A percentile compares a stretch with the other conserved stretches of the same genome.
These are phyloP conservation scores for Botrytis medusae DNA, from an alignment of 2,329 filamentous ascomycete species.

Conservation along the genomic window DNA sequence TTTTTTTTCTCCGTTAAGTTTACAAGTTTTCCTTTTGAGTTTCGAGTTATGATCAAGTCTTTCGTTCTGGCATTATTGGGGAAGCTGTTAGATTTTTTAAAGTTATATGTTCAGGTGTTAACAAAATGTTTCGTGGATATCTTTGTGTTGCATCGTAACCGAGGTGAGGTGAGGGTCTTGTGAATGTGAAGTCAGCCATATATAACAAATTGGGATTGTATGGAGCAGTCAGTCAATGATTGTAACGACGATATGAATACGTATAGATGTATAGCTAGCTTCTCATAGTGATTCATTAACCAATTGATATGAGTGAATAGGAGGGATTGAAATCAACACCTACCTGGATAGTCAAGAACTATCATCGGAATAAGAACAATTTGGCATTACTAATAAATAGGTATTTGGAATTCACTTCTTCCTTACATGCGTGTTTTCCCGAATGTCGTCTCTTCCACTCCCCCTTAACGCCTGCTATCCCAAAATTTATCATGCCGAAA, in stretches of 20 bases:
- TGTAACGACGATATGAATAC: not conserved
- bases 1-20: not conserved
- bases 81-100: not conserved
- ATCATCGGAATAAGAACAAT: not conserved
- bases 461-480: slow-evolving; percentile 2
- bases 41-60: slow-evolving; percentile 8
- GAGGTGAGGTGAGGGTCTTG: slow-evolving; percentile 10
- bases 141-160: slow-evolving; percentile 21
- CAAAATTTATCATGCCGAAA: not conserved
- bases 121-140: slow-evolving; percentile 11
- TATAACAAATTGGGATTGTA: not conserved
- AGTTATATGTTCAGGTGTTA: not conserved
- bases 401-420: not conserved
- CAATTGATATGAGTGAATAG: not conserved
- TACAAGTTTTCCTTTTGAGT: not conserved
- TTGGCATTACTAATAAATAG: not conserved
- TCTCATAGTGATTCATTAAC: not conserved
- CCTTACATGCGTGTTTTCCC: not conserved
- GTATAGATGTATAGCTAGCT: not conserved
- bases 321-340: not conserved
- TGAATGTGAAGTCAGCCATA: not conserved
- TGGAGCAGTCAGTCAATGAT: not conserved
- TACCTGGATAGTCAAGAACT: not conserved
- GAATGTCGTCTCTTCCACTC: not conserved
- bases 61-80: not conserved